phyloP scores from a whole-genome alignment of 306 rosid genomes.

The Rosa lucieae region DNA sequence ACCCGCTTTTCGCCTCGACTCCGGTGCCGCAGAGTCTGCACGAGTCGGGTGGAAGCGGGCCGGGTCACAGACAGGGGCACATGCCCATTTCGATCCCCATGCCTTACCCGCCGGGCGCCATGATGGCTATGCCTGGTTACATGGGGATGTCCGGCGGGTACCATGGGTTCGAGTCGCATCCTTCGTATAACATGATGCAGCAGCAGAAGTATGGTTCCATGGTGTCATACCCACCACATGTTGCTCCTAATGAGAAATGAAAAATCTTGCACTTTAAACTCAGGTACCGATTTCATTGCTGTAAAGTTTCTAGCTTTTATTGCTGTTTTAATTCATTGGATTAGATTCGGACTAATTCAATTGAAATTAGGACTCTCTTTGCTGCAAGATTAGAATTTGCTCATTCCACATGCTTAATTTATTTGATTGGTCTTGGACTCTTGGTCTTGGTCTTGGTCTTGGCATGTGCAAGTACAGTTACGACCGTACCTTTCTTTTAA shows the following conservation, averaged over 20 bases:
- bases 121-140: slow-evolving; percentile 48
- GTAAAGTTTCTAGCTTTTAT: not conserved
- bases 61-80: slow-evolving; percentile 32
- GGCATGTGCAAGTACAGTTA: not conserved
- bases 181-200: slow-evolving; percentile 47
- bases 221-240: slow-evolving; percentile 38
- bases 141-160: slow-evolving; percentile 45
- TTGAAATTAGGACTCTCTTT: not conserved
- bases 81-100: slow-evolving; percentile 14
- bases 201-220: slow-evolving; percentile 39
- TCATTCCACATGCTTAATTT: not conserved
- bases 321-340: not conserved
- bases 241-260: slow-evolving; percentile 24
- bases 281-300: slow-evolving; percentile 15
- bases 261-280: not conserved
- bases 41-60: slow-evolving; percentile 40
- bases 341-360: not conserved
- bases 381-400: not conserved
- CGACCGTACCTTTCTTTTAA: not conserved
- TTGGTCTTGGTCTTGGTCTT: not conserved
- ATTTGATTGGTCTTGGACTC: no score
- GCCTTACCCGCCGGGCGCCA: slow-evolving; percentile 24
- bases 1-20: slow-evolving; percentile 76
- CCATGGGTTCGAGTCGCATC: slow-evolving; percentile 50
- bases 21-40: slow-evolving; percentile 68